These are phyloP conservation scores for Yueomyces sinensis DNA, from an alignment of 805 yeast genomes.

Conservation along the genomic window DNA sequence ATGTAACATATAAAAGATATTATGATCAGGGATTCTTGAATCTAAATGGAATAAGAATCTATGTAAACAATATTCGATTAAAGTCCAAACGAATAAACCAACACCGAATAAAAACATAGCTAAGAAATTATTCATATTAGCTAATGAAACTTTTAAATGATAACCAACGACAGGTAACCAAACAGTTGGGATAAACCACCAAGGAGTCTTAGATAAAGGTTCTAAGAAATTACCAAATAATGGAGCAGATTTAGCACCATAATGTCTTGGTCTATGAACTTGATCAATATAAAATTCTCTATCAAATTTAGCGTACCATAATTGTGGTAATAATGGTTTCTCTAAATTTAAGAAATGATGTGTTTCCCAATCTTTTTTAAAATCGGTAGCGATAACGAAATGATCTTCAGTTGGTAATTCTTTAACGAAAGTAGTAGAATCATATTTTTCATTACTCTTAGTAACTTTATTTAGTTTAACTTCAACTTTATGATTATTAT, in stretches of 20 bases:
- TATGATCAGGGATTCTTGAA: constrained; percentile 69
- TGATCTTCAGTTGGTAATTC: constrained; percentile 63
- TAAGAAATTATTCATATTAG: constrained; percentile 29
- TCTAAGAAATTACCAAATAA: constrained; percentile 90
- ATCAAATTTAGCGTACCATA: constrained; percentile 57
- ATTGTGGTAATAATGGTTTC: constrained; percentile 72
- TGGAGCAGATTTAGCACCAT: constrained; percentile 94
- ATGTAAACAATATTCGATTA: constrained; percentile 78
- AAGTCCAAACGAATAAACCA: constrained; percentile 90
- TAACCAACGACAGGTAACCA: constrained; percentile 79
- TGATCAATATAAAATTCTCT: constrained; percentile 91
- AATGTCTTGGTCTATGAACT: constrained; percentile 96
- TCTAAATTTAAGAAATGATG: constrained; percentile 81
- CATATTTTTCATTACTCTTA: constrained; percentile 25
- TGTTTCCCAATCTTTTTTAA: constrained; percentile 48
- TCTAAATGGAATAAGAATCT: constrained; percentile 92
- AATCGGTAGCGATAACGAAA: constrained; percentile 70
- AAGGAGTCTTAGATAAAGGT: constrained; percentile 81
- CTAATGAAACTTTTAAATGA: constrained; percentile 46
- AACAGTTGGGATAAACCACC: constrained; percentile 80
- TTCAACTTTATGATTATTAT: constrained; percentile 47
- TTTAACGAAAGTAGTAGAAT: constrained; percentile 39
- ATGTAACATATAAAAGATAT: constrained; percentile 63
- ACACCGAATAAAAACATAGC: constrained; percentile 50
- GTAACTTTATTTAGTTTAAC: constrained; percentile 31